Evolutionary conservation across 306 rosid species (phyloP).

Genomic region (Abrus pulchellus): DNA sequence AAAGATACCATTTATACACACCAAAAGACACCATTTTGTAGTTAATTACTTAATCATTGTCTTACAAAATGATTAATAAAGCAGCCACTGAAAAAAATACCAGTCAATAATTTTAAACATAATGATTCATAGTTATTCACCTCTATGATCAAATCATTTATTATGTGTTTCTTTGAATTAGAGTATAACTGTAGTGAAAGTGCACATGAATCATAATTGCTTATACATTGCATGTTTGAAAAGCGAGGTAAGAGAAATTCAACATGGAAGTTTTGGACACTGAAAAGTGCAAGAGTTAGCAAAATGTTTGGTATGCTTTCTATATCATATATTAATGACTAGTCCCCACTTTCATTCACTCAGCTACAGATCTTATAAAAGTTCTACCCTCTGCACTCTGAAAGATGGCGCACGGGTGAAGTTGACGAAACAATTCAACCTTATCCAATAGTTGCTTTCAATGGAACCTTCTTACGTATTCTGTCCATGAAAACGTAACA

Average conservation of each 20-base stretch:
- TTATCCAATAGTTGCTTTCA: conserved; percentile 12
- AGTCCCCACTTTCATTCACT: conserved; percentile 48
- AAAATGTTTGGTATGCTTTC: conserved; percentile 50
- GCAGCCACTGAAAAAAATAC: background rate
- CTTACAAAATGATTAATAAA: too few relatives aligned
- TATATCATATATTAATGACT: conserved; percentile 40
- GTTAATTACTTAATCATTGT: too few relatives aligned
- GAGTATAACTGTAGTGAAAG: background rate
- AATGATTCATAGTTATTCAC: conserved; percentile 40
- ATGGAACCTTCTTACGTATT: background rate
- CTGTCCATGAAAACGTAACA: background rate
- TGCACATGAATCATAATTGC: conserved; percentile 33
- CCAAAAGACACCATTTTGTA: too few relatives aligned
- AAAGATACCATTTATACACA: too few relatives aligned
- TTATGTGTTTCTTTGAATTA: background rate
- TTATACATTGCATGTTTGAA: conserved; percentile 32
- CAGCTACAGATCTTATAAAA: conserved; percentile 10
- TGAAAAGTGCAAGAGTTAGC: background rate
- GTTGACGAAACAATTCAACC: conserved; percentile 29
- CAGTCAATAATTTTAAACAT: conserved; percentile 18
- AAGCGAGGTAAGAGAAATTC: background rate
- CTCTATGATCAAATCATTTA: conserved; percentile 36
- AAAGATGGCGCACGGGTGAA: conserved; percentile 38
- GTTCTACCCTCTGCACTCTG: conserved; percentile 2
- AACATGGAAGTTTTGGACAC: conserved; percentile 14